A percentile compares a stretch with the other conserved stretches of the same genome.
Evolutionary conservation across 148 eudicot genomes (phyloP).

Genomic region (Polygonum maritimum): DNA sequence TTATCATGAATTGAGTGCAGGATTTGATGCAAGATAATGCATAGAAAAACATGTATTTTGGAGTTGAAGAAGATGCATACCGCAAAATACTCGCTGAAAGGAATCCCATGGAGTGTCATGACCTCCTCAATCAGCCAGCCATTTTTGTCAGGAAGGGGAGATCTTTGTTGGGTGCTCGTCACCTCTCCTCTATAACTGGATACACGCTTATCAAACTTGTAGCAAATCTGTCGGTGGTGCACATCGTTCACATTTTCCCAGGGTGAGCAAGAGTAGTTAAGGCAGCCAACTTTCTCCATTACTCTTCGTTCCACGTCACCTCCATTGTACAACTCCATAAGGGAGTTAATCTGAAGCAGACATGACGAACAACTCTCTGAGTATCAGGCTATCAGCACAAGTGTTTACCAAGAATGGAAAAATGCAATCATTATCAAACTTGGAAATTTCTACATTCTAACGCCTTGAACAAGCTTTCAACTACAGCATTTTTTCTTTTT

Average conservation of each 20-base stretch:
- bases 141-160: conserved; percentile 54
- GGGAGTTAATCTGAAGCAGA: conserved; percentile 49
- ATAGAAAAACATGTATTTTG: background rate
- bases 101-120: conserved; percentile 86
- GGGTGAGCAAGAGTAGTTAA: conserved; percentile 65
- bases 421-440: background rate
- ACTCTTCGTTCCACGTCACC: conserved; percentile 62
- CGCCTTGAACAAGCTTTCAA: no score
- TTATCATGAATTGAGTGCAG: no score
- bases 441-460: background rate
- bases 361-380: background rate
- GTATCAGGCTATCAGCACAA: background rate
- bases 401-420: background rate
- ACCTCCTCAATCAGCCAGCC: conserved; percentile 94
- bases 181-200: conserved; percentile 92
- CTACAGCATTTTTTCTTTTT: no score
- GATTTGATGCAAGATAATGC: no score
- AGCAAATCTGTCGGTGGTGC: conserved; percentile 70
- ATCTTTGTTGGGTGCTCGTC: conserved; percentile 76
- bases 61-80: conserved; percentile 28
- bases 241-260: conserved; percentile 89
- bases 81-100: conserved; percentile 75
- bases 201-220: conserved; percentile 60
- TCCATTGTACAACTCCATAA: conserved; percentile 79
- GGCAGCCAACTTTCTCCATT: conserved; percentile 81